phyloP scores from a whole-genome alignment of 441 rosid genomes.

The Biscutella auriculata region DNA sequence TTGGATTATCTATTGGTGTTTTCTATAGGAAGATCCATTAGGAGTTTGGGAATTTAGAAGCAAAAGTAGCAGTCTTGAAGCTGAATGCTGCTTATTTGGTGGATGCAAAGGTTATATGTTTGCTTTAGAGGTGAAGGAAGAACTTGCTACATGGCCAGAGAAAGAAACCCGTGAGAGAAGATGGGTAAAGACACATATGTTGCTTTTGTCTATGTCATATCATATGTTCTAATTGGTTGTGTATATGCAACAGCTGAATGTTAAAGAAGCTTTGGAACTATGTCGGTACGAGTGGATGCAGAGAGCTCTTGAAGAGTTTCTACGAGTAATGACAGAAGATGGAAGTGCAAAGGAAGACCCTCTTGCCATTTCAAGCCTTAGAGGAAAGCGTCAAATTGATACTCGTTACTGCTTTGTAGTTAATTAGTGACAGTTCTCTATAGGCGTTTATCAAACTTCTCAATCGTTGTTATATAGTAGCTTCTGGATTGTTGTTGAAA shows the following conservation, averaged over 20 bases:
- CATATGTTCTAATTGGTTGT: too few species aligned
- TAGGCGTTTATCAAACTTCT: background rate
- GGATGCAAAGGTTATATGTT: conserved; percentile 78
- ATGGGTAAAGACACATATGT: conserved; percentile 35
- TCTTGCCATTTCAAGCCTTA: background rate
- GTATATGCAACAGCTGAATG: conserved; percentile 31
- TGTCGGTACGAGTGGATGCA: conserved; percentile 88
- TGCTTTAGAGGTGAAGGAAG: conserved; percentile 69
- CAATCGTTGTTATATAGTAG: background rate
- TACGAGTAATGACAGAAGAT: conserved; percentile 28
- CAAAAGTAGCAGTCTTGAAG: conserved; percentile 48
- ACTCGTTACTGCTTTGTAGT: conserved; percentile 15
- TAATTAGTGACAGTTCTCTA: conserved; percentile 1
- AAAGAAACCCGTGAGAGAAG: conserved; percentile 40
- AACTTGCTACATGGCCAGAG: conserved; percentile 73
- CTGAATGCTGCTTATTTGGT: conserved; percentile 33
- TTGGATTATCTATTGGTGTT: background rate
- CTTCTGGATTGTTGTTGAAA: too few species aligned
- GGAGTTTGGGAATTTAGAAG: conserved; percentile 86
- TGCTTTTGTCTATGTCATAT: background rate
- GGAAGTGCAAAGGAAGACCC: background rate
- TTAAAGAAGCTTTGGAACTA: conserved; percentile 45
- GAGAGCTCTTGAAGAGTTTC: conserved; percentile 42
- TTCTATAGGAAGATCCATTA: conserved; percentile 41
- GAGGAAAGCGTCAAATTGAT: conserved; percentile 8